Percentiles rank a stretch among this genome's conserved stretches.
These are phyloP conservation scores for Pyricularia sp. DNA, from an alignment of 2,329 filamentous ascomycete genomes.

Conservation along the genomic window DNA sequence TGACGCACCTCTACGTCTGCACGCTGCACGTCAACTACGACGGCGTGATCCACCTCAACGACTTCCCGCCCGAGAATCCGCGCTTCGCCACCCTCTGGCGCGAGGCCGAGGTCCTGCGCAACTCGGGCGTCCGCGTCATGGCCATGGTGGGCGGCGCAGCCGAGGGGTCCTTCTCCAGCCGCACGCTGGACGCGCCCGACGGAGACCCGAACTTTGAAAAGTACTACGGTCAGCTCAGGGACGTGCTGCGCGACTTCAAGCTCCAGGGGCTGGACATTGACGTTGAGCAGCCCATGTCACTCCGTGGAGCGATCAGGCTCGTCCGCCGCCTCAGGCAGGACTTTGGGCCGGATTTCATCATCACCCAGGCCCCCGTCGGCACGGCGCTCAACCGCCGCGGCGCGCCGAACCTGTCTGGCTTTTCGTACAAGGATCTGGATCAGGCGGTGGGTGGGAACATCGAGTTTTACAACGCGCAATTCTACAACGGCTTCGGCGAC, in stretches of 20 bases:
- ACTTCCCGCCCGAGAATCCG: slow-evolving; percentile 59
- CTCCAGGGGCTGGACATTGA: slow-evolving; percentile 64
- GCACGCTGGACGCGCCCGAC: slow-evolving; percentile 36
- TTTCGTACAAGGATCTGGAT: slow-evolving; percentile 70
- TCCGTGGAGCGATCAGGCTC: slow-evolving; percentile 50
- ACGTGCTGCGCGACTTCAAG: slow-evolving; percentile 45
- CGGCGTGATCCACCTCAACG: slow-evolving; percentile 69
- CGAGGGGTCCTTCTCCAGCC: slow-evolving; percentile 55
- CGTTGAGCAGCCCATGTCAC: slow-evolving; percentile 65
- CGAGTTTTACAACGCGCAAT: slow-evolving; percentile 82
- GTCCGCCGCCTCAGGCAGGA: slow-evolving; percentile 54
- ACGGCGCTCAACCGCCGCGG: slow-evolving; percentile 48
- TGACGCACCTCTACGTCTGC: slow-evolving; percentile 78
- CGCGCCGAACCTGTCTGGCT: slow-evolving; percentile 67
- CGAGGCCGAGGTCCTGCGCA: slow-evolving; percentile 64
- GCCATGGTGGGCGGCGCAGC: slow-evolving; percentile 86
- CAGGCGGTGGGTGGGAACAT: slow-evolving; percentile 55
- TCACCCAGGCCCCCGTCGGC: slow-evolving; percentile 71
- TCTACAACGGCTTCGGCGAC: slow-evolving; percentile 83
- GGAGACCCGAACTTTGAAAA: slow-evolving; percentile 49
- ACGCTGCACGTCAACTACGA: slow-evolving; percentile 73
- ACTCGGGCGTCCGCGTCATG: slow-evolving; percentile 67
- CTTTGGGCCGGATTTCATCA: slow-evolving; percentile 58
- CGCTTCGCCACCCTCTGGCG: slow-evolving; percentile 68
- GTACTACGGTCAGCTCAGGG: slow-evolving; percentile 58